A percentile compares a stretch with the other conserved stretches of the same genome.
Conservation (phyloP, 768 basidiomycete genomes). For the Udeniomyces megalosporus region DNA sequence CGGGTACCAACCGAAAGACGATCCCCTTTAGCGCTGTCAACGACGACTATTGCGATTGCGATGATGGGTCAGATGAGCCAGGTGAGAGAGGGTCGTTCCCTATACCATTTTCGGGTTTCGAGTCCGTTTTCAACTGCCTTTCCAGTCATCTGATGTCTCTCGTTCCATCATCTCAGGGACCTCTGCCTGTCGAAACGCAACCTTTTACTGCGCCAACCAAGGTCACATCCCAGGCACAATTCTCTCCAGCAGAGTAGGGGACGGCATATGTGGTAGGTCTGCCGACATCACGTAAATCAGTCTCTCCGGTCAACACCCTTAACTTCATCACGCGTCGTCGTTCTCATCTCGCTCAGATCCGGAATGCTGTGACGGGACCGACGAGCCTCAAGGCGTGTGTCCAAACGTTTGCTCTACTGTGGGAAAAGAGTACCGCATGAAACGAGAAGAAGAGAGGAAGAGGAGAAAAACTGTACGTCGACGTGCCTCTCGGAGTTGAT, state of each 20-base stretch:
- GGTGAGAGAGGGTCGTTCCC: conserved; percentile 35
- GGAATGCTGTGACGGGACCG: conserved; percentile 90
- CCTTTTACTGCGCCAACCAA: conserved; percentile 70
- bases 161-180: conserved; percentile 41
- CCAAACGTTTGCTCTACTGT: conserved; percentile 57
- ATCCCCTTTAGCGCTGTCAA: conserved; percentile 72
- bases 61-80: conserved; percentile 89
- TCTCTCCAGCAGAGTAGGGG: conserved; percentile 65
- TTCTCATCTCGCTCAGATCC: conserved; percentile 55
- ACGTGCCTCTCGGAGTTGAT: too few species aligned
- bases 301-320: too few species aligned
- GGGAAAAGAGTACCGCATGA: conserved; percentile 51
- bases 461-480: conserved; percentile 55
- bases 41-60: conserved; percentile 88
- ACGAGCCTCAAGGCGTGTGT: conserved; percentile 65
- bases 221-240: conserved; percentile 75
- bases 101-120: too few species aligned
- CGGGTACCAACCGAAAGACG: conserved; percentile 46
- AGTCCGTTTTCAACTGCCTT: too few species aligned
- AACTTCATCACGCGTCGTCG: too few species aligned
- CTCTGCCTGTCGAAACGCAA: conserved; percentile 56
- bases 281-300: too few species aligned
- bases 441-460: conserved; percentile 57
- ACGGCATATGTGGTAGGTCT: conserved; percentile 74
- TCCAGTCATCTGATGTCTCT: not conserved